Evolutionary conservation across 179 eudicot genomes (phyloP).

Genomic region (Heliamphora pulchella): DNA sequence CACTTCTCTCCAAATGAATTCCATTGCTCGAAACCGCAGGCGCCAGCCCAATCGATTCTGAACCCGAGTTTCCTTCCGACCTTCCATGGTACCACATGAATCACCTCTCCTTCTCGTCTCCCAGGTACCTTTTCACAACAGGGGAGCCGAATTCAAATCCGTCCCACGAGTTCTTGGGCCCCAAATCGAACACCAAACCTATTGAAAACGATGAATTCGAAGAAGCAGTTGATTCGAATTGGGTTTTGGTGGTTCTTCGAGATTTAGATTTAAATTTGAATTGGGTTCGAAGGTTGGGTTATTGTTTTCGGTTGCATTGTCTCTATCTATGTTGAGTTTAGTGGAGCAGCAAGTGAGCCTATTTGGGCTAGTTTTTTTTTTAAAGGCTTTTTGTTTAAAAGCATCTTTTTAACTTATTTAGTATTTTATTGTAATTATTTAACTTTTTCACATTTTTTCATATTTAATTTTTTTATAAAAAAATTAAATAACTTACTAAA

Average conservation of each 20-base stretch:
- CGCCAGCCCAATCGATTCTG: conserved; percentile 57
- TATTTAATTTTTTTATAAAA: too few species aligned
- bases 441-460: too few species aligned
- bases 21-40: conserved; percentile 65
- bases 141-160: conserved; percentile 62
- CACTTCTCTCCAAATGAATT: conserved; percentile 69
- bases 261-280: conserved; percentile 14
- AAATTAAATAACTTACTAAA: too few species aligned
- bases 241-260: conserved; percentile 18
- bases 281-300: conserved; percentile 12
- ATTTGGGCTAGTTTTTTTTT: conserved; percentile 15
- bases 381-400: conserved; percentile 14
- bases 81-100: conserved; percentile 79
- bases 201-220: conserved; percentile 28
- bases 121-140: conserved; percentile 64
- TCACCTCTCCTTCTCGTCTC: conserved; percentile 90
- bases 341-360: conserved; percentile 43
- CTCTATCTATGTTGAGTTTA: conserved; percentile 40
- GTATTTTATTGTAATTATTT: too few species aligned
- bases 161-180: conserved; percentile 58
- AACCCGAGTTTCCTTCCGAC: conserved; percentile 25
- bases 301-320: conserved; percentile 29
- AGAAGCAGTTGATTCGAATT: conserved; percentile 24
- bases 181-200: conserved; percentile 67
- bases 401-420: too few species aligned